Evolutionary conservation across 495 filamentous ascomycete species (phyloP).

Genomic region (Bombardia bombarda): DNA sequence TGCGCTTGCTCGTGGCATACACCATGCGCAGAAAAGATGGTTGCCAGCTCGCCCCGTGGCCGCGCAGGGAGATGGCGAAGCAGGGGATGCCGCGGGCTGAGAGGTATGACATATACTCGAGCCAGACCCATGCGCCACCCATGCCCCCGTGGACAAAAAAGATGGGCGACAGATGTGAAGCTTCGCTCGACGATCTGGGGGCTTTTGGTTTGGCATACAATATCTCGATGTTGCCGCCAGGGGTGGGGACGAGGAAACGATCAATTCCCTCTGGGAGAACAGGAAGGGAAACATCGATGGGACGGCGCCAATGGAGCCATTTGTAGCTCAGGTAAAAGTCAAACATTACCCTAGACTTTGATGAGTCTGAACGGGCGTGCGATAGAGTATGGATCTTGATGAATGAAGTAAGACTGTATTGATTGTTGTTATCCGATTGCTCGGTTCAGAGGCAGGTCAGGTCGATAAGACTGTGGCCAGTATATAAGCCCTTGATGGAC

Average conservation of each 20-base stretch:
- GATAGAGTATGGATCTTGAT: background rate
- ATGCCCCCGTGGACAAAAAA: constrained; percentile 42
- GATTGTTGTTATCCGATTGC: too few species aligned
- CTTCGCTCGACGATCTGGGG: constrained; percentile 1
- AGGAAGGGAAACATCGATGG: constrained; percentile 7
- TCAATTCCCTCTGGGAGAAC: constrained; percentile 23
- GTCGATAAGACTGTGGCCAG: too few species aligned
- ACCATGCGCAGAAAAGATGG: constrained; percentile 32
- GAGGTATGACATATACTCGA: constrained; percentile 37
- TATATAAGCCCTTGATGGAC: too few species aligned
- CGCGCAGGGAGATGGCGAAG: constrained; percentile 42
- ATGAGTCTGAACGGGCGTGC: background rate
- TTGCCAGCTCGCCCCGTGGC: constrained; percentile 42
- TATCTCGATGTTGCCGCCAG: constrained; percentile 33
- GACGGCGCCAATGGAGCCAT: constrained; percentile 18
- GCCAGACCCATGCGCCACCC: constrained; percentile 40
- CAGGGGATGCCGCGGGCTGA: constrained; percentile 28
- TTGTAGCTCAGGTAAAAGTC: constrained; percentile 17
- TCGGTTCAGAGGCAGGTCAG: too few species aligned
- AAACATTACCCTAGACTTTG: constrained; percentile 1
- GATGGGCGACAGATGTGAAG: constrained; percentile 14
- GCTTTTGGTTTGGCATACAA: constrained; percentile 20
- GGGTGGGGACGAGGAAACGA: constrained; percentile 25
- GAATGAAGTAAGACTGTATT: too few species aligned
- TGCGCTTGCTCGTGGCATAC: constrained; percentile 25